Conservation (phyloP, 768 basidiomycete species). For the Mycena haematopus region DNA sequence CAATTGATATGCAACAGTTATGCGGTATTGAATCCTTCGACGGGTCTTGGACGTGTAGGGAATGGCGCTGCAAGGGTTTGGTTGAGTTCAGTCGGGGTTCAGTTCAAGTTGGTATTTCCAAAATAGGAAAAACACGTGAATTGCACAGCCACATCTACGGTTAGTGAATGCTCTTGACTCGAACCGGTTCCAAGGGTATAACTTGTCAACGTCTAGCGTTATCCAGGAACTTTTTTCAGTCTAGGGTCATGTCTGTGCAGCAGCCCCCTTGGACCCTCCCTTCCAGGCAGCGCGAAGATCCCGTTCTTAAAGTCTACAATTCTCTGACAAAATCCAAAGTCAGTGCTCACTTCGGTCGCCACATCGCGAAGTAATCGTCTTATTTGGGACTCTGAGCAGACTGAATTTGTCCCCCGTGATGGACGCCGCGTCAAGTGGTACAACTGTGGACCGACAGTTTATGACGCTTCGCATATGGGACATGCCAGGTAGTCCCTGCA, state of each 20-base stretch:
- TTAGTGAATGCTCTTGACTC: constrained; percentile 29
- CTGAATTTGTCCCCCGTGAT: constrained; percentile 73
- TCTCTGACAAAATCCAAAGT: constrained; percentile 93
- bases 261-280: constrained; percentile 68
- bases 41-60: no score
- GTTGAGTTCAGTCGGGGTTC: no score
- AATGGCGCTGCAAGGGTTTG: no score
- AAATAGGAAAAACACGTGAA: not conserved
- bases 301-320: constrained; percentile 86
- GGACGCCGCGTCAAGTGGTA: constrained; percentile 94
- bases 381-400: constrained; percentile 48
- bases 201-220: constrained; percentile 13
- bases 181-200: constrained; percentile 15
- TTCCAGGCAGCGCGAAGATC: constrained; percentile 52
- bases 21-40: not conserved
- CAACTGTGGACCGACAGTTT: constrained; percentile 98
- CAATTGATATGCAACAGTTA: not conserved
- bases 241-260: constrained; percentile 57
- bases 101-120: not conserved
- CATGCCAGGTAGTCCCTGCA: constrained; percentile 81
- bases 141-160: constrained; percentile 10
- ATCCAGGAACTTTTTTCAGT: constrained; percentile 10
- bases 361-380: constrained; percentile 27
- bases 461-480: constrained; percentile 98
- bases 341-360: constrained; percentile 34